Evolutionary conservation across 805 yeast genomes (phyloP), one percentile per base, ranked within the genome.

Genomic region (Torulaspora microellipsoides): DNA sequence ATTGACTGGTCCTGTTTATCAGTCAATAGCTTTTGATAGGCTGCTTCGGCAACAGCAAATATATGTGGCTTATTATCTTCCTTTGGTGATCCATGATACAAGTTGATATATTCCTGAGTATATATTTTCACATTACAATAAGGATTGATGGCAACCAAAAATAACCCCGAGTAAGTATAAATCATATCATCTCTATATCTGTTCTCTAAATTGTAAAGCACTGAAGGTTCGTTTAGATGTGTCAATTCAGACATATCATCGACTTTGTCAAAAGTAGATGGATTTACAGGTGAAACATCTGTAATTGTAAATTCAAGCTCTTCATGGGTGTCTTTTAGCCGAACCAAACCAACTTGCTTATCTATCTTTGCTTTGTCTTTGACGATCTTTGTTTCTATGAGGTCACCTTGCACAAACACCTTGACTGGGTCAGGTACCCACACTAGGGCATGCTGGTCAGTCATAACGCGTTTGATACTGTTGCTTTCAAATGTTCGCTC

Each of bases 161-260:
- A 93, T 7, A 93, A 75, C 4, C 99, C 99, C 0, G 97, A 90
- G 60, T 89, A 89, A 0, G 99, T 93, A 67, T 91, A 88, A 39
- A 93, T 90, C 56, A 76, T 59, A 60, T 88, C 95, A 49, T 81
- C 83, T 46, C 69, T 62, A 65, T 90, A 93, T 55, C 99, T 76
- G 39, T 81, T 68, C 53, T 80, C 77, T 49, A 93, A 65, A 61
- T 93, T 93, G 66, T 88, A 75, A 8, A 93, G 76, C n/a, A 93
- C 98, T 0, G 96, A 85, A 0, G 99, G 95, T 61, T 93, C 99
- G 62, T 91, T 93, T 48, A 93, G 71, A 64, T 83, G 88, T 0
- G 99, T 93, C 50, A 93, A 72, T 54, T 90, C 96, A 0, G 98
- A 98, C 90, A 93, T 87, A 58, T 93, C 96, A 53, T 85, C 81